Evolutionary conservation across 2,329 filamentous ascomycete genomes (phyloP), one percentile per base, ranked within the genome.

Genomic region (Aspergillus sp.): DNA sequence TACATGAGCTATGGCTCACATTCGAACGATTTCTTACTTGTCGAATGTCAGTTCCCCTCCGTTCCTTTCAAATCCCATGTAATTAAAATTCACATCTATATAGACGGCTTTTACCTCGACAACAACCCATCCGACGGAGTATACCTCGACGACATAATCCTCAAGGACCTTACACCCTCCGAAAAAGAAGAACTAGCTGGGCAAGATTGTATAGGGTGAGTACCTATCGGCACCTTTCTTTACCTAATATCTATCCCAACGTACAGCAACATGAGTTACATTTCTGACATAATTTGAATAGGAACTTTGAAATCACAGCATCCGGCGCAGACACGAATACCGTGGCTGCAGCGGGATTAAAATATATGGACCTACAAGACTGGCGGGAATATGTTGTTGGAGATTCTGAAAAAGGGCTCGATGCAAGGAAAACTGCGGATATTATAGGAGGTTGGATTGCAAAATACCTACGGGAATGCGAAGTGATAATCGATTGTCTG

Each of bases 1-100:
- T 74, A 65, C 44, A 71, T 74, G 57, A 75, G 69, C 36, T 76
- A 76, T 41, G 74, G 74, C 13, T 58, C 68, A n/a, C 74, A 76
- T 55, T 65, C 70, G 0, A 75, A 71, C 43, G 73, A 75, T 50
- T 69, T 73, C 38, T 67, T 76, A 17, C 58, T 74, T 13, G 59
- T 67, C 44, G 73, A 76, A 66, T 76, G 73, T 74, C 55, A 57
- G 68, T 62, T 5, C 17, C 34, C 20, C 34, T 13, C 9, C 5
- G 3, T n/a, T 36, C 34, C 24, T 18, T 26, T 20, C 13, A 8
- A n/a, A 2, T 9, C 20, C n/a, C n/a, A 12, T n/a, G 3, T 30
- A 30, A 41, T 24, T 9, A 13, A 15, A 38, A 5, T 30, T 18
- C 9, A 30, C 11, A 11, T 30, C 8, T 34, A 11, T 20, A 18